These are phyloP conservation scores for Cercophora sp. DNA, from an alignment of 495 filamentous ascomycete genomes.

Conservation along the genomic window DNA sequence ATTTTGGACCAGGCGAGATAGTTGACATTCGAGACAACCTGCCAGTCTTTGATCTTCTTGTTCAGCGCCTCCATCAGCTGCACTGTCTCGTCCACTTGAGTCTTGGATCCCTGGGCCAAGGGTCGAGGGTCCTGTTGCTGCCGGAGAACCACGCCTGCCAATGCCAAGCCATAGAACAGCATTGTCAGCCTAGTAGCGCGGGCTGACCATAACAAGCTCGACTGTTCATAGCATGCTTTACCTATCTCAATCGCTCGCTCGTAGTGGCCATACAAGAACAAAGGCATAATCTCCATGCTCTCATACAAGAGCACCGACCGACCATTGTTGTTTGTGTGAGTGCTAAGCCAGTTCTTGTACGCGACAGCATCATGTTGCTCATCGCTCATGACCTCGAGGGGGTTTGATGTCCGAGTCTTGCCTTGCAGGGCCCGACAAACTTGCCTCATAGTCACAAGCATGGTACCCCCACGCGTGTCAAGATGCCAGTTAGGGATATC, in stretches of 20 bases:
- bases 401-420: slow-evolving; percentile 60
- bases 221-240: slow-evolving; percentile 52
- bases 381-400: slow-evolving; percentile 65
- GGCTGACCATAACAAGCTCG: slow-evolving; percentile 66
- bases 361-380: slow-evolving; percentile 58
- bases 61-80: slow-evolving; percentile 50
- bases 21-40: slow-evolving; percentile 67
- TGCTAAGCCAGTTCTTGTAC: slow-evolving; percentile 59
- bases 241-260: slow-evolving; percentile 65
- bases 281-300: slow-evolving; percentile 63
- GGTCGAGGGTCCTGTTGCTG: slow-evolving; percentile 51
- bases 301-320: slow-evolving; percentile 69
- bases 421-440: slow-evolving; percentile 76
- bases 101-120: slow-evolving; percentile 46
- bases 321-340: slow-evolving; percentile 35
- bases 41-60: slow-evolving; percentile 63
- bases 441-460: slow-evolving; percentile 68
- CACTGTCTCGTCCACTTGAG: slow-evolving; percentile 54
- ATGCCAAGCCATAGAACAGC: slow-evolving; percentile 65
- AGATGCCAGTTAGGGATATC: slow-evolving; percentile 70
- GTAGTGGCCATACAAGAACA: slow-evolving; percentile 75
- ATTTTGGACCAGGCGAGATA: slow-evolving; percentile 73
- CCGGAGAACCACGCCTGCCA: slow-evolving; percentile 60
- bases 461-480: slow-evolving; percentile 75
- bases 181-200: slow-evolving; percentile 60